A percentile compares a stretch with the other conserved stretches of the same genome.
phyloP scores from a whole-genome alignment of 208 protist genomes.

The Acanthamoeba divionensis region DNA sequence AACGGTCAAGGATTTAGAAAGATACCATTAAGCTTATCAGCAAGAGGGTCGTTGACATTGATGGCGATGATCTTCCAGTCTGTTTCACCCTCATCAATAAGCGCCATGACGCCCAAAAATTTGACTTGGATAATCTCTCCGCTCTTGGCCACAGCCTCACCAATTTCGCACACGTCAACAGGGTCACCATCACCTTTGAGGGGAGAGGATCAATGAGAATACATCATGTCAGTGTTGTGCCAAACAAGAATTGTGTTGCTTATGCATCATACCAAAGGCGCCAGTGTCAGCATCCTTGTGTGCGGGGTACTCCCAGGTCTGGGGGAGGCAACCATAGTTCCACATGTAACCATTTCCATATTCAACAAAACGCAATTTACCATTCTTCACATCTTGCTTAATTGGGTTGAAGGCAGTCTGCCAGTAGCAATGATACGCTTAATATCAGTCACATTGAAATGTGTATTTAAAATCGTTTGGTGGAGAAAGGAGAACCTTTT shows the following conservation, averaged over 20 bases:
- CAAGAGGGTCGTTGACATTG: slow-evolving; percentile 75
- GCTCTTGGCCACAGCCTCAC: background rate
- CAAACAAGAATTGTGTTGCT: background rate
- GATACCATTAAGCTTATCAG: slow-evolving; percentile 73
- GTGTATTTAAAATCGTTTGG: too few species aligned
- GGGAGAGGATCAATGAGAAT: background rate
- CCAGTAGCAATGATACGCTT: too few species aligned
- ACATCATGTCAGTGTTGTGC: background rate
- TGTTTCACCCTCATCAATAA: slow-evolving; percentile 82
- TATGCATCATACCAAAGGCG: slow-evolving; percentile 66
- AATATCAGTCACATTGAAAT: too few species aligned
- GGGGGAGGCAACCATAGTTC: slow-evolving; percentile 82
- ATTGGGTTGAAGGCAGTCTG: slow-evolving; percentile 77
- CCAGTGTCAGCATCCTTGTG: slow-evolving; percentile 67
- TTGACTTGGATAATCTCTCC: slow-evolving; percentile 71
- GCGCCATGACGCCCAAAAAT: slow-evolving; percentile 74
- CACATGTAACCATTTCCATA: slow-evolving; percentile 80
- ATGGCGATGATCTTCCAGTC: slow-evolving; percentile 82
- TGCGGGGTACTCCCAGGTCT: slow-evolving; percentile 79
- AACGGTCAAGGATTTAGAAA: background rate
- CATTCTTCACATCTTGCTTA: slow-evolving; percentile 79
- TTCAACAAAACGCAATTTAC: slow-evolving; percentile 75
- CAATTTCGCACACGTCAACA: slow-evolving; percentile 79
- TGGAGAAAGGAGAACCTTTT: too few species aligned
- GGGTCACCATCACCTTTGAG: slow-evolving; percentile 82